Evolutionary conservation across 2,329 filamentous ascomycete species (phyloP), one percentile per base, ranked within the genome.

Genomic region (Sclerotinia minor): DNA sequence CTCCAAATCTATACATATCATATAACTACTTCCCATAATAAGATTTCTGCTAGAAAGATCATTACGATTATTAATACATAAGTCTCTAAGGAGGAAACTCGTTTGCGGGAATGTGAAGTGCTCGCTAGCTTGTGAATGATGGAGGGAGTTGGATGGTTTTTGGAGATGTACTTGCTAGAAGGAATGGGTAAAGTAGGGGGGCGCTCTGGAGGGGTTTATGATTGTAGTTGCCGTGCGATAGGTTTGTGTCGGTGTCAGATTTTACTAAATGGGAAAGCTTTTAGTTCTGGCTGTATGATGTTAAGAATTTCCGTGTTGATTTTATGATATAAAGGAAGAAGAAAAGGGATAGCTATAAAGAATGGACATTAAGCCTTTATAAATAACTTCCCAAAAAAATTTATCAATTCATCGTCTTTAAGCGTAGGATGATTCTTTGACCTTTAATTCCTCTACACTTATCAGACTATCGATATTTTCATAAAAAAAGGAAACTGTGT

Each of bases 381-480:
- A 24, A 26, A 1, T 3, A 24, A 19, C 6, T 61, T 50, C 19
- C 19, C 35, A 4, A 7, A 1, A 13, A 38, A 4, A 38, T 7
- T 8, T 8, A 9, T 21, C 35, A 3, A 50, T 50, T 2, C 7
- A 38, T 38, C 21, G 19, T 17, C 3, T 11, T 19, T 24, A 7
- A 49, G 29, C 29, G 2, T 13, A 26, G 26, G 3, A 38, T 61
- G 45, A 61, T 61, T 49, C 44, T 2, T 38, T 50, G 6, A 26
- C 13, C 2, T 38, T 1, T 13, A 5, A 38, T 21, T 7, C 1
- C 1, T 13, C 13, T 19, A 5, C 9, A 17, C 7, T 11, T 2
- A 0, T 38, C 15, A 13, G 5, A 3, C 2, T 26, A 13, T 38
- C 13, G 9, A 38, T 1, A n/a, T n/a, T n/a, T 38, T 38, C 0